Evolutionary conservation across 2,329 filamentous ascomycete species (phyloP).

Genomic region (Cercospora sp.): DNA sequence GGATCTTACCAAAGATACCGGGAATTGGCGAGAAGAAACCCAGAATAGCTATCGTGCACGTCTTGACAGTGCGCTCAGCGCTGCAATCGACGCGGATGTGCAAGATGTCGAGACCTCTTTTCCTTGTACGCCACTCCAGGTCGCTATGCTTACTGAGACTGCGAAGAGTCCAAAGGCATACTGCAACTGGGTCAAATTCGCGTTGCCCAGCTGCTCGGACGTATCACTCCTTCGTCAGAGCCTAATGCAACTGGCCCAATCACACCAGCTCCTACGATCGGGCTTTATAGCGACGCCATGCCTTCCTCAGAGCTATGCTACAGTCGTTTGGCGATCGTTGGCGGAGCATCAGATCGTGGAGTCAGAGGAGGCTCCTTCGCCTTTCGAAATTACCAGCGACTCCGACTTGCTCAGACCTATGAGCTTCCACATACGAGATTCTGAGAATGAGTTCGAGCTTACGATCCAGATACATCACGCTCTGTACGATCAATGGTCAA

Average conservation of each 20-base stretch:
- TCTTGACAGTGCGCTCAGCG: slow-evolving; percentile 12
- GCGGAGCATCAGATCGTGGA: slow-evolving; percentile 34
- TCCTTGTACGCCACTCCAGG: slow-evolving; percentile 71
- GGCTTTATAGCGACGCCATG: slow-evolving; percentile 63
- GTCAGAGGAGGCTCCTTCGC: slow-evolving; percentile 20
- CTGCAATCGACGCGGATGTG: not conserved
- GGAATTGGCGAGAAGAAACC: not conserved
- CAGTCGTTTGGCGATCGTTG: slow-evolving; percentile 63
- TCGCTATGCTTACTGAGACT: slow-evolving; percentile 79
- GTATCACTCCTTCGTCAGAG: slow-evolving; percentile 38
- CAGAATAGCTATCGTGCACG: slow-evolving; percentile 13
- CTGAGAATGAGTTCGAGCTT: slow-evolving; percentile 33
- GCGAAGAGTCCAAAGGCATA: slow-evolving; percentile 61
- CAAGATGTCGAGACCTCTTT: slow-evolving; percentile 44
- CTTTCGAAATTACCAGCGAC: slow-evolving; percentile 26
- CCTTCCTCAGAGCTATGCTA: slow-evolving; percentile 54
- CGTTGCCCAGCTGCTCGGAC: slow-evolving; percentile 44
- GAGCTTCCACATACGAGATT: slow-evolving; percentile 55
- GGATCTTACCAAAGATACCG: not conserved
- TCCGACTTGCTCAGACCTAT: slow-evolving; percentile 60
- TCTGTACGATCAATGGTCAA: slow-evolving; percentile 90
- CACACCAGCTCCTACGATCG: slow-evolving; percentile 69
- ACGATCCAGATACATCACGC: slow-evolving; percentile 73
- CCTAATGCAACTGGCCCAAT: slow-evolving; percentile 51
- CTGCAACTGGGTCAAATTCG: slow-evolving; percentile 73